Base-by-base conservation (phyloP, 2,329 filamentous ascomycete genomes). In the Cladosporium colombiae region DNA sequence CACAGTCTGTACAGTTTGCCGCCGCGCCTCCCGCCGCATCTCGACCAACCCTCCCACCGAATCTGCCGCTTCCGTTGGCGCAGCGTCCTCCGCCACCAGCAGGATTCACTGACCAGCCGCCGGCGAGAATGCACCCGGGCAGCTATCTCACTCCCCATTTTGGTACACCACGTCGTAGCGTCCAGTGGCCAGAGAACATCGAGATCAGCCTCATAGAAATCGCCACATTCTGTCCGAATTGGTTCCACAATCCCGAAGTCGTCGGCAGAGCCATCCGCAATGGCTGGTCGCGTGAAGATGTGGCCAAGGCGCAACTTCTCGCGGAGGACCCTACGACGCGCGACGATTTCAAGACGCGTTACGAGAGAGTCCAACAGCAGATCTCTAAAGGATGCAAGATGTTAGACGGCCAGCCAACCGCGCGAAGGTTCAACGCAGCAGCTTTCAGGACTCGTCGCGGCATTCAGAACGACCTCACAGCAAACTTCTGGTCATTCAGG, bases 161-260 rank as follows among this genome's bases (percentile, higher is more conserved):
- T 5, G 66, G 56, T 14, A 44, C 59, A 1, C 65, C 66, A 7
- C 44, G 57, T 3, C 46, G 46, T 59, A 62, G 65, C 21, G 65
- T 65, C 11, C 62, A 62, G 52, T 67, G 62, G 31, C 68, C 67
- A 11, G 13, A 23, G 21, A 52, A 64, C 65, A 50, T 67, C n/a
- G 60, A 64, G n/a, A 67, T 70, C 60, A 64, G 67, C 56, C 33
- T 70, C 16, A 37, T 65, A 3, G 68, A 70, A 35, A 64, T 70
- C 14, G 65, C 53, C 53, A 65, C 59, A 25, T 70, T 67, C 67
- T 63, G 63, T 29, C 67, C 67, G 7, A 62, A 59, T 50, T 68
- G 65, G 65, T 61, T 68, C 49, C 35, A 52, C n/a, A 60, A 63
- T 8, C 65, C 63, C 0, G 58, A 59, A 27, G 29, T 52, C 25